A percentile compares a stretch with the other conserved stretches of the same genome.
Conservation (phyloP, 2,329 filamentous ascomycete species). For the Cucurbitaria berberidis region DNA sequence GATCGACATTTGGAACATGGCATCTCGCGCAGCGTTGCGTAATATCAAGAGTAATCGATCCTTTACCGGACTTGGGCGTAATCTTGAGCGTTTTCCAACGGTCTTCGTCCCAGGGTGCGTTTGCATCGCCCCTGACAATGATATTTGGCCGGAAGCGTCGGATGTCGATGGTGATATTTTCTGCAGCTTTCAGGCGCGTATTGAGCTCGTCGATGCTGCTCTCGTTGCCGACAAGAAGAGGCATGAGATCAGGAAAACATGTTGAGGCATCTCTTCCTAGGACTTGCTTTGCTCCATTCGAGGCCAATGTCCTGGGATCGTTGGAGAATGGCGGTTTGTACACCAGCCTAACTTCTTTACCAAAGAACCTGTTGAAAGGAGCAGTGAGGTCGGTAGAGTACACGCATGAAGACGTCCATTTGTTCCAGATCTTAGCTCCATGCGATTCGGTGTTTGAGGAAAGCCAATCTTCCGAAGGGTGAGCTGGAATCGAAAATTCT, state of each 20-base stretch:
- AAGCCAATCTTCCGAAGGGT: conserved; percentile 62
- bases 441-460: conserved; percentile 57
- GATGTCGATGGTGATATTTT: conserved; percentile 62
- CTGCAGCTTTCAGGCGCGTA: conserved; percentile 52
- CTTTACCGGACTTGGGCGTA: conserved; percentile 5
- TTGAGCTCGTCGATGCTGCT: conserved; percentile 66
- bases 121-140: conserved; percentile 58
- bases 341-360: conserved; percentile 62
- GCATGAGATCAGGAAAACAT: conserved; percentile 67
- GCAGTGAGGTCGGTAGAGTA: conserved; percentile 60
- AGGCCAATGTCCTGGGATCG: conserved; percentile 59
- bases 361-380: conserved; percentile 63
- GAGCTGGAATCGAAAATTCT: conserved; percentile 60
- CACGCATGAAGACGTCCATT: conserved; percentile 62
- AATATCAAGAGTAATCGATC: conserved; percentile 59
- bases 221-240: conserved; percentile 62
- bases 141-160: conserved; percentile 68
- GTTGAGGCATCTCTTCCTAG: conserved; percentile 62
- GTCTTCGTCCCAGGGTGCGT: conserved; percentile 66
- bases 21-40: conserved; percentile 66
- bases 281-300: conserved; percentile 61
- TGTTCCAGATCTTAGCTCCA: conserved; percentile 64
- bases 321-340: conserved; percentile 63
- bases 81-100: conserved; percentile 66
- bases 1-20: conserved; percentile 69